Evolutionary conservation across 805 yeast genomes (phyloP), one percentile per base, ranked within the genome.

Genomic region (Metschnikowia vanudenii): DNA sequence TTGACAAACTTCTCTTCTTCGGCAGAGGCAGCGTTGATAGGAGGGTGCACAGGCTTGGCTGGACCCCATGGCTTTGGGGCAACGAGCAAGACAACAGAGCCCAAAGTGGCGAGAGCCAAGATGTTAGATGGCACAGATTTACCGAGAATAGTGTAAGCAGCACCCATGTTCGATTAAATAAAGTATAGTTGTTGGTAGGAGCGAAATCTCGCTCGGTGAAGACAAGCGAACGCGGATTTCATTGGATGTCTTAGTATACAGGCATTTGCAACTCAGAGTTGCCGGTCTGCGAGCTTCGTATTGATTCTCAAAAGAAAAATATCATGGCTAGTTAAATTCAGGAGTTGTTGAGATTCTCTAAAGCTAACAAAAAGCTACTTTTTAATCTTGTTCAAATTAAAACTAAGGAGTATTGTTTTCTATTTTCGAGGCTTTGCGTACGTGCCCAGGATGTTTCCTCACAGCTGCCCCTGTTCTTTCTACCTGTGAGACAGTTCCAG

Each of bases 1-100:
- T 67, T 63, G 61, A 91, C 84, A 74, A 86, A 91, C 68, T 85
- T 82, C 69, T 88, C 96, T 75, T 91, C 97, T 62, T 89, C 97
- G 57, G 89, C 82, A 41, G 90, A 79, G 46, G 81, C 68, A 54
- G 96, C 96, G 54, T 81, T 79, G 67, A 89, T 78, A 34, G 82
- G 73, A 38, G 94, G 90, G 58, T 73, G 75, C 52, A 77, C 74
- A 59, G 84, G 79, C 55, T 81, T 75, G 54, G 79, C 74, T 20
- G 81, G 70, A 50, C 73, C 71, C 87, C 85, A 82, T 68, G 91
- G 88, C 68, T 88, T 85, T 64, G 94, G 94, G 40, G 75, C 67
- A 50, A 78, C 81, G 45, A 81, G 67, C 39, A 82, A 74, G 33
- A 78, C 80, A 43, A 88, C 84, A 28, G 84, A 67, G 54, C 85